Evolutionary conservation across 192 early-diverging fungal species (phyloP), one percentile per base, ranked within the genome.

Genomic region (Backusella tuberculispora): DNA sequence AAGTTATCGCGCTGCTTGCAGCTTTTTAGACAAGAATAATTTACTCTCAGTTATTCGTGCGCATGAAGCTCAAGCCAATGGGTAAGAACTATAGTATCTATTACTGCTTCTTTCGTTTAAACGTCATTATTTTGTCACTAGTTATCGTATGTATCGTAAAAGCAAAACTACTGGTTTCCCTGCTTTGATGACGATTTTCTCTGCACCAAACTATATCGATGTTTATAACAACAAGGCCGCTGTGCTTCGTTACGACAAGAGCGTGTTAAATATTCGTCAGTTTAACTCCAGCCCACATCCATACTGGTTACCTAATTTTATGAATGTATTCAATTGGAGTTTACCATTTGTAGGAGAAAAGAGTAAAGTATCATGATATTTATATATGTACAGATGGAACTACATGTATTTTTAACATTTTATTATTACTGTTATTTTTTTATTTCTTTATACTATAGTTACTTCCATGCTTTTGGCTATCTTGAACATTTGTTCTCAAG

Each of bases 171-270:
- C 96, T 2, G 95, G 95, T 6, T 98, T 98, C 73, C 97, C 97
- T 4, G 94, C 95, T 6, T 93, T 98, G 5, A 98, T 98, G 83
- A 98, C 97, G 17, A 95, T 98, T 64, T 98, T 98, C 76, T 97
- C 96, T 9, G 97, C 97, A 38, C 97, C 97, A 45, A 98, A 98
- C 81, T 98, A 98, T 81, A 88, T 98, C 24, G 97, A 97, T 74
- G 93, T 97, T 9, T 98, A 98, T 85, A 96, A 96, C 85, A 98
- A 98, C 88, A 98, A 98, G 85, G 97, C 96, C 34, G 97, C 97
- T 8, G 93, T 98, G 29, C 81, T 98, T 43, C 96, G 97, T 80
- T 98, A 98, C 78, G 97, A 98, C 79, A 97, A 97, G 83, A 98
- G 97, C 74, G 95, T 98, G 41, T 96, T 99, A 93, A 99, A 99